phyloP scores from a whole-genome alignment of 2,329 filamentous ascomycete genomes.

The Parastagonospora avenae region DNA sequence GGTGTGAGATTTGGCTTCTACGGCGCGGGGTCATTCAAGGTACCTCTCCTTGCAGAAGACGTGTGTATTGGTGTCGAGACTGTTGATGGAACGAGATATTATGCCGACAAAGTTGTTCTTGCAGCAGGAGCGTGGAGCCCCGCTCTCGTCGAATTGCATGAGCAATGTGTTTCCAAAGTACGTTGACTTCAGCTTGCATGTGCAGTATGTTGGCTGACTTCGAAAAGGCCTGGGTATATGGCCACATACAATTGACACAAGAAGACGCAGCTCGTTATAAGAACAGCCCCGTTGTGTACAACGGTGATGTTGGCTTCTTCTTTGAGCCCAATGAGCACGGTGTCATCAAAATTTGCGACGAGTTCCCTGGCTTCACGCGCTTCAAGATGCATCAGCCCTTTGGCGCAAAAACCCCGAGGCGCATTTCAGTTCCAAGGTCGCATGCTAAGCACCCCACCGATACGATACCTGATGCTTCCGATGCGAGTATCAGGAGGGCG shows the following conservation, averaged over 20 bases:
- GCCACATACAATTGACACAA: slow-evolving; percentile 57
- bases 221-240: slow-evolving; percentile 58
- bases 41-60: slow-evolving; percentile 46
- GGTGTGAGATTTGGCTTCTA: slow-evolving; percentile 53
- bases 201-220: slow-evolving; percentile 40
- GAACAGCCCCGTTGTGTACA: slow-evolving; percentile 61
- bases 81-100: slow-evolving; percentile 49
- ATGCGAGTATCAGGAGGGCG: slow-evolving; percentile 45
- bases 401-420: slow-evolving; percentile 53
- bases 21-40: slow-evolving; percentile 51
- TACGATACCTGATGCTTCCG: slow-evolving; percentile 51
- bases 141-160: slow-evolving; percentile 32
- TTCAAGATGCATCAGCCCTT: slow-evolving; percentile 49
- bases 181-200: slow-evolving; percentile 53
- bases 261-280: slow-evolving; percentile 56
- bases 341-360: slow-evolving; percentile 60
- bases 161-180: slow-evolving; percentile 58
- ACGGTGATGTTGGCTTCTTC: slow-evolving; percentile 56
- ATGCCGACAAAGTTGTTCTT: slow-evolving; percentile 52
- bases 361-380: slow-evolving; percentile 58
- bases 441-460: slow-evolving; percentile 54
- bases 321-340: slow-evolving; percentile 55
- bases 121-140: slow-evolving; percentile 47
- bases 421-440: slow-evolving; percentile 58
- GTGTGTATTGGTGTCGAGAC: slow-evolving; percentile 52